Evolutionary conservation across 306 rosid species (phyloP).

Genomic region (Lathyrus aphaca): DNA sequence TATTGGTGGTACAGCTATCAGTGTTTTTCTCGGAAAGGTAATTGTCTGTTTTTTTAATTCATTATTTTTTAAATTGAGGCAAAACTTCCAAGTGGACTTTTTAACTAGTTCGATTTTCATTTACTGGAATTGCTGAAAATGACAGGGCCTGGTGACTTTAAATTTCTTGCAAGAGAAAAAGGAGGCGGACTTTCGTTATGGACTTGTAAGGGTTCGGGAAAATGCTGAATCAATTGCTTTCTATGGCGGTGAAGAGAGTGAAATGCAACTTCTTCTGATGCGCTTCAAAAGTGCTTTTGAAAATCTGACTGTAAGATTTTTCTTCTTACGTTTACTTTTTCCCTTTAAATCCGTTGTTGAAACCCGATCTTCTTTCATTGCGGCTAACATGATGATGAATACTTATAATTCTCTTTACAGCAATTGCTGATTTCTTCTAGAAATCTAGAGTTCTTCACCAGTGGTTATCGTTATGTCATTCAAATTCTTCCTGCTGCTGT

Average conservation of each 20-base stretch:
- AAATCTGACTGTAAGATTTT: slow-evolving; percentile 71
- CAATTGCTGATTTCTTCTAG: slow-evolving; percentile 85
- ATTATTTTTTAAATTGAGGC: slow-evolving; percentile 24
- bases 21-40: slow-evolving; percentile 92
- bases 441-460: slow-evolving; percentile 92
- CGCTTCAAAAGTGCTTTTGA: slow-evolving; percentile 93
- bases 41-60: slow-evolving; percentile 7
- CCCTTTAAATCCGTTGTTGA: slow-evolving; percentile 6
- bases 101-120: slow-evolving; percentile 12
- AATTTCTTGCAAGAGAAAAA: slow-evolving; percentile 98
- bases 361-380: not conserved
- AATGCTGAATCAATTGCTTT: slow-evolving; percentile 98
- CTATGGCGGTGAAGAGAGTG: slow-evolving; percentile 89
- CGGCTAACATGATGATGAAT: not conserved
- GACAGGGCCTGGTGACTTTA: slow-evolving; percentile 81
- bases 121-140: slow-evolving; percentile 29
- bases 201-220: slow-evolving; percentile 93
- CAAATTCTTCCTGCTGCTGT: slow-evolving; percentile 98
- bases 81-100: slow-evolving; percentile 10
- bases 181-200: slow-evolving; percentile 99
- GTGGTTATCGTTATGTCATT: slow-evolving; percentile 88
- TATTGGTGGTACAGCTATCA: slow-evolving; percentile 87
- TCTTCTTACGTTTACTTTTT: slow-evolving; percentile 27
- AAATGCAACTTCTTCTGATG: slow-evolving; percentile 89
- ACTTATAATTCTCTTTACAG: slow-evolving; percentile 52